Evolutionary conservation across 2,329 filamentous ascomycete genomes (phyloP).

Genomic region (Alternaria hordeiaustralica): DNA sequence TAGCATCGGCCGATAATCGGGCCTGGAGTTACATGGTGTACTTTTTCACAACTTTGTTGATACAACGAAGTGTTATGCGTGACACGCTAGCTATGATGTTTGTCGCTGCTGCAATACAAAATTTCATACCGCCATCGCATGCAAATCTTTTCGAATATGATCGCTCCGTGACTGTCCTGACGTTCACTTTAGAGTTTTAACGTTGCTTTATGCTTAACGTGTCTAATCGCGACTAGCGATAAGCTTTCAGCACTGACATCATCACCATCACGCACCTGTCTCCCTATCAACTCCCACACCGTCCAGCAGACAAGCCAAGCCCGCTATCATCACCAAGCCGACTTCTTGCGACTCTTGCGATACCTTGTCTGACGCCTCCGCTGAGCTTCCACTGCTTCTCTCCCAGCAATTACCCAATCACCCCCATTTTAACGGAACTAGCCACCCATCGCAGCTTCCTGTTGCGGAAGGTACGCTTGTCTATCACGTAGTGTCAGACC

Average conservation of each 20-base stretch:
- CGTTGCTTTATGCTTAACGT: constrained; percentile 26
- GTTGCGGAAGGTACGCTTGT: constrained; percentile 19
- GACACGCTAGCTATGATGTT: neutral
- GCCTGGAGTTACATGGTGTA: constrained; percentile 6
- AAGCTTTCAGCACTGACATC: constrained; percentile 17
- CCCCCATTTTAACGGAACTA: neutral
- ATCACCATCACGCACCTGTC: neutral
- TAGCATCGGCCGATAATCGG: constrained; percentile 3
- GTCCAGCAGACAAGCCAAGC: neutral
- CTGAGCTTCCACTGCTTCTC: neutral
- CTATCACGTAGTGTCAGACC: constrained; percentile 19
- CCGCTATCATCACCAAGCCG: constrained; percentile 2
- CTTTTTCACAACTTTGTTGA: neutral
- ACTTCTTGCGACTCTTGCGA: neutral
- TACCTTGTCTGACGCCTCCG: neutral
- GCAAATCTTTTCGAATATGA: neutral
- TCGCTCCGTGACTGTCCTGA: neutral
- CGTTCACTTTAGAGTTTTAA: constrained; percentile 18
- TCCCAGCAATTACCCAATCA: neutral
- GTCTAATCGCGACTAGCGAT: constrained; percentile 5
- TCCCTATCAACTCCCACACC: neutral
- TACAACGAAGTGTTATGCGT: neutral
- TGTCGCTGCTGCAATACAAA: neutral
- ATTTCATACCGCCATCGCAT: neutral
- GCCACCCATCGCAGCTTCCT: constrained; percentile 27